Percentiles rank a stretch among this genome's conserved stretches.
Evolutionary conservation across 192 early-diverging fungal species (phyloP).

Genomic region (Umbelopsis sp.): DNA sequence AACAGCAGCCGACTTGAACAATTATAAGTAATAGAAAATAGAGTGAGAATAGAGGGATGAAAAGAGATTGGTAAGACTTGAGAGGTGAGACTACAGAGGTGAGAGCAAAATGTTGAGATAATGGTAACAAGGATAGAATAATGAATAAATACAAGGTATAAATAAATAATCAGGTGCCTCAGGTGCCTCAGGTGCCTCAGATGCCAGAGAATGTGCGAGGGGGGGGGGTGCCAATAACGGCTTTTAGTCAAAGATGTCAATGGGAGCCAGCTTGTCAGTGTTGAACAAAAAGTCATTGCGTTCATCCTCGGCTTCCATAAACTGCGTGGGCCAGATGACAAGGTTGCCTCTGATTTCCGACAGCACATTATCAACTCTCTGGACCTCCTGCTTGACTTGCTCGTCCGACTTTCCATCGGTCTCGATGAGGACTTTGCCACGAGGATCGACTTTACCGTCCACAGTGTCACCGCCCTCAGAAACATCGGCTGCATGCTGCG

Average conservation of each 20-base stretch:
- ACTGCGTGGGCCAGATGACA: constrained; percentile 41
- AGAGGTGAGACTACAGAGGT: no score
- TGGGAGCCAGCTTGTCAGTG: constrained; percentile 32
- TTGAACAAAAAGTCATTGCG: constrained; percentile 31
- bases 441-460: constrained; percentile 13
- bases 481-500: not conserved
- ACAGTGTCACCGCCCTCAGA: not conserved
- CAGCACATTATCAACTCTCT: constrained; percentile 8
- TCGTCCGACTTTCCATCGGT: not conserved
- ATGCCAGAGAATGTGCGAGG: no score
- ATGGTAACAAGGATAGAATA: no score
- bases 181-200: no score
- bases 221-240: not conserved
- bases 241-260: constrained; percentile 37
- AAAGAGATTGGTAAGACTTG: no score
- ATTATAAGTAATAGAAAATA: no score
- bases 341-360: constrained; percentile 39
- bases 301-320: constrained; percentile 35
- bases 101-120: no score
- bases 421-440: constrained; percentile 15
- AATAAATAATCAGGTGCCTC: no score
- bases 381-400: not conserved
- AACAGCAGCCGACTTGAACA: no score
- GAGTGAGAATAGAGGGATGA: no score
- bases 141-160: no score